These are phyloP conservation scores for Cnidoscolus chayamansa DNA, from an alignment of 441 rosid species.

Conservation along the genomic window DNA sequence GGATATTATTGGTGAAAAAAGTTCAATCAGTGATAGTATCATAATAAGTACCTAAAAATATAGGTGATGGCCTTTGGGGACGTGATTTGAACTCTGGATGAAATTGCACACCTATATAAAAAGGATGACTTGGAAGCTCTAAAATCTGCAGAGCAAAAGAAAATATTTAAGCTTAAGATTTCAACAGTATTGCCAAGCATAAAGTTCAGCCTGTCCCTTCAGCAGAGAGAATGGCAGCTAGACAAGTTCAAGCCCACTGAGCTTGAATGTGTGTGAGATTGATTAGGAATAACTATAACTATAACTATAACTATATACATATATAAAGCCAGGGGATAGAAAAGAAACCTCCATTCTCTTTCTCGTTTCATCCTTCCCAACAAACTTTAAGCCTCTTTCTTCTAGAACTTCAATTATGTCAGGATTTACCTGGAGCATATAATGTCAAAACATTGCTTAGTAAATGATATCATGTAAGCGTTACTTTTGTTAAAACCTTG, in stretches of 20 bases:
- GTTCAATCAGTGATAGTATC: neutral
- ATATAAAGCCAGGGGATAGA: slow-evolving; percentile 4
- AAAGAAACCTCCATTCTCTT: slow-evolving; percentile 76
- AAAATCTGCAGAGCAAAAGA: slow-evolving; percentile 50
- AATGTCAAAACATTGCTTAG: neutral
- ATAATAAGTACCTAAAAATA: slow-evolving; percentile 58
- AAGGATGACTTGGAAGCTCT: slow-evolving; percentile 77
- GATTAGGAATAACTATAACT: too few relatives aligned
- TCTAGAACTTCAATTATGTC: slow-evolving; percentile 61
- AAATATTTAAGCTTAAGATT: neutral
- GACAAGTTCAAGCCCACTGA: slow-evolving; percentile 11
- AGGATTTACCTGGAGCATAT: slow-evolving; percentile 68
- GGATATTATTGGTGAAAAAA: neutral
- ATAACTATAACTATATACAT: too few relatives aligned
- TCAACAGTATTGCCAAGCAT: neutral
- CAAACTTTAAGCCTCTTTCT: slow-evolving; percentile 72
- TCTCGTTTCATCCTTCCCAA: slow-evolving; percentile 87
- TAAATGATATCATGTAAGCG: neutral
- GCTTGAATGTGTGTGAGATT: slow-evolving; percentile 2
- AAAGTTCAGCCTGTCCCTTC: neutral
- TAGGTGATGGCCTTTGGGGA: slow-evolving; percentile 85
- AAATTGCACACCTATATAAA: slow-evolving; percentile 83
- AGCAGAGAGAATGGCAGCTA: neutral
- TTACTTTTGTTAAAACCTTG: slow-evolving; percentile 33
- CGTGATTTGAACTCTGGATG: slow-evolving; percentile 99